Evolutionary conservation across 768 basidiomycete species (phyloP), one percentile per base, ranked within the genome.

Genomic region (Trametes punicea): DNA sequence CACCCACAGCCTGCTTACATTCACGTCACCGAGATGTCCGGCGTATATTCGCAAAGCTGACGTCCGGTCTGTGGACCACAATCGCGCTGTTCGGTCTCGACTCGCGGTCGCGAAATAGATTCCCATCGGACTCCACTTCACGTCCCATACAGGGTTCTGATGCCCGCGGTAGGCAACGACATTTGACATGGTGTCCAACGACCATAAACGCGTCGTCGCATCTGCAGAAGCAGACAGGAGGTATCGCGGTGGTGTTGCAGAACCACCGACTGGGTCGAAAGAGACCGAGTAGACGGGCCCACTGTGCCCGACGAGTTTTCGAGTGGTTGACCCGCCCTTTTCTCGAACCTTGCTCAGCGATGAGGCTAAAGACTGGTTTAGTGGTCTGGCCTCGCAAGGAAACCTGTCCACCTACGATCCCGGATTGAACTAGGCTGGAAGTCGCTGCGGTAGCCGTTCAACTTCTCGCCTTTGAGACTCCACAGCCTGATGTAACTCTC

Each of bases 21-120:
- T 91, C 60, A 99, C 97, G 70, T 99, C 97, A 63, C 91, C 92
- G 62, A 98, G 66, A 74, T 99, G 97, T 0, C 97, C 97, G 4
- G 92, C 94, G 71, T 96, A 98, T 64, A 98, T 86, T 59, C 97
- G 76, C 51, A 98, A 68, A 56, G 93, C 89, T 6, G 86, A 84
- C 9, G 84, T 84, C 56, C 93, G 78, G 67, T 99, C 97, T 1
- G 95, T 95, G 18, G 90, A 93, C 97, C 97, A 99, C 47, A 99
- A 77, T 66, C 95, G 79, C 0, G 97, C 97, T 4, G 97, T 97
- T 56, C 92, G 77, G 71, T 99, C 97, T 50, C 97, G 77, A 64
- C 94, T 95, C 16, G 84, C 95, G 16, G 91, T 96, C 6, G 97
- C 96, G 70, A 99, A 99, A 73, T 99, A 98, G n/a, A 95, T 84